These are phyloP conservation scores for Colletotrichum endophyticum DNA, from an alignment of 2,329 filamentous ascomycete genomes.

Conservation along the genomic window DNA sequence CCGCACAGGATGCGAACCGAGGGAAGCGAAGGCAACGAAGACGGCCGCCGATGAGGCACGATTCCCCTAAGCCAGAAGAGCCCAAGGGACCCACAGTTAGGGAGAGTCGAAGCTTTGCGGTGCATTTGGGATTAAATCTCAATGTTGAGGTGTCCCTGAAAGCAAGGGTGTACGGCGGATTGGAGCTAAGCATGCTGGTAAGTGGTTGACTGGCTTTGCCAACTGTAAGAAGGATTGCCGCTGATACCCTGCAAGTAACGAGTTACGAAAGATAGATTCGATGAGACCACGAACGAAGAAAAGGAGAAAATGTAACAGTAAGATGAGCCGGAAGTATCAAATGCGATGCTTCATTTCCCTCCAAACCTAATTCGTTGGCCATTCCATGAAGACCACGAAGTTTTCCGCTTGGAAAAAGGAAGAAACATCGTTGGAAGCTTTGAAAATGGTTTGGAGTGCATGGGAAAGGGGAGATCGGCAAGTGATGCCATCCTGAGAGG, in stretches of 20 bases:
- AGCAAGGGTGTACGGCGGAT: neutral
- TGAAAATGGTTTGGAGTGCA: neutral
- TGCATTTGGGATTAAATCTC: constrained; percentile 3
- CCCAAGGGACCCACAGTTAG: neutral
- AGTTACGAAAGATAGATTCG: neutral
- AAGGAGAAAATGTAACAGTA: neutral
- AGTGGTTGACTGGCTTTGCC: neutral
- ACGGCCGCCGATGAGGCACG: neutral
- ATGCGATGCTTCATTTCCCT: no score
- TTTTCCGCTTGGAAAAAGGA: neutral
- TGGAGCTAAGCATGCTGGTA: constrained; percentile 12
- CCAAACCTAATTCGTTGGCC: no score
- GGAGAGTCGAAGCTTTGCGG: neutral
- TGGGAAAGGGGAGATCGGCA: neutral
- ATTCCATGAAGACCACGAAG: no score
- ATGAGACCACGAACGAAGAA: neutral
- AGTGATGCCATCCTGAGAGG: neutral
- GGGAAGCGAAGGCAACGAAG: neutral
- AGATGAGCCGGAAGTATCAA: no score
- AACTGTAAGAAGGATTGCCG: neutral
- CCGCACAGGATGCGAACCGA: neutral
- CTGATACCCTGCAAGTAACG: neutral
- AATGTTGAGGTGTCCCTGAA: constrained; percentile 10
- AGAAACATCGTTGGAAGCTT: neutral
- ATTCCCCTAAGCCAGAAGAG: neutral